Evolutionary conservation across 2,329 filamentous ascomycete genomes (phyloP).

Genomic region (Metarhizium album): DNA sequence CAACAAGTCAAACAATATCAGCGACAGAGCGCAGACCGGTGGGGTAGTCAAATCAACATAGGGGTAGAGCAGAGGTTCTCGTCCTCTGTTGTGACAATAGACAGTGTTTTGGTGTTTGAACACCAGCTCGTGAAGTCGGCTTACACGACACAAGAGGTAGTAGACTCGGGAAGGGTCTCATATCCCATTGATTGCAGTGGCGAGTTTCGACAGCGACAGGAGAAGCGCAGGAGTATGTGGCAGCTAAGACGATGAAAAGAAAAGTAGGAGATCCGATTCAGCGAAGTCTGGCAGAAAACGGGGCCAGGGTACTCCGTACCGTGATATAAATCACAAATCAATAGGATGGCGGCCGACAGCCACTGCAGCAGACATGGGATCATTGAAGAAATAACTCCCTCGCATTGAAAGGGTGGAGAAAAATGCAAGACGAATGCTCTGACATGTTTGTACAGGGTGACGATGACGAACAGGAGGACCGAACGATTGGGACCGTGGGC

Average conservation of each 20-base stretch:
- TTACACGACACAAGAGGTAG: background rate
- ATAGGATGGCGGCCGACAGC: conserved; percentile 10
- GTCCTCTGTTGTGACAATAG: background rate
- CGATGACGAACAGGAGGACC: background rate
- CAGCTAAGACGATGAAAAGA: background rate
- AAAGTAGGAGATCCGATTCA: background rate
- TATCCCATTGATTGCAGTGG: background rate
- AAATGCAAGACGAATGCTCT: background rate
- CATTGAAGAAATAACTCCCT: conserved; percentile 12
- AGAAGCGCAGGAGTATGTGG: background rate
- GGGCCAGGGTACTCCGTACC: background rate
- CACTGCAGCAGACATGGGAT: conserved; percentile 9
- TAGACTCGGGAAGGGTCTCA: background rate
- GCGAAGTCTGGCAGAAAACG: background rate
- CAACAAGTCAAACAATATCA: background rate
- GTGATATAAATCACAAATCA: conserved; percentile 11
- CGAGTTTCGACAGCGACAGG: background rate
- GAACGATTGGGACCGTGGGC: background rate
- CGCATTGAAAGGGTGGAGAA: background rate
- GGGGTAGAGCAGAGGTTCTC: background rate
- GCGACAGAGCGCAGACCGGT: conserved; percentile 3
- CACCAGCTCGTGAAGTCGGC: background rate
- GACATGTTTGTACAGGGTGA: background rate
- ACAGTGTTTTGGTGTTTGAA: background rate
- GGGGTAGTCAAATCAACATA: background rate